Percentiles rank a stretch among this genome's conserved stretches.
phyloP scores from a whole-genome alignment of 495 filamentous ascomycete genomes.

The Daldinia concentrica region DNA sequence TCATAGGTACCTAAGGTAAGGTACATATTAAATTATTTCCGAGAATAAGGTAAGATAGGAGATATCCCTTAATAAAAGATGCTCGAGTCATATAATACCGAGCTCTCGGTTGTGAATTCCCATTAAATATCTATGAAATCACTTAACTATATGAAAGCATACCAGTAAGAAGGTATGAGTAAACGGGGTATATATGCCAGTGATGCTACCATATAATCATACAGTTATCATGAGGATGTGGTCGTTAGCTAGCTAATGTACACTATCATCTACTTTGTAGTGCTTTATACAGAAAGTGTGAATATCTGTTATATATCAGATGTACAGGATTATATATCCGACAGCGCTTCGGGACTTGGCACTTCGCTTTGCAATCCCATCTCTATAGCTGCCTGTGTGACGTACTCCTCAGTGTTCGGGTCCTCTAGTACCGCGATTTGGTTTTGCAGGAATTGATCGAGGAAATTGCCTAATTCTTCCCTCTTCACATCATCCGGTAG shows the following conservation, averaged over 20 bases:
- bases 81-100: too few species aligned
- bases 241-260: neutral
- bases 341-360: neutral
- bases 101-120: neutral
- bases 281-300: neutral
- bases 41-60: too few species aligned
- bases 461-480: slow-evolving; percentile 40
- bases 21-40: too few species aligned
- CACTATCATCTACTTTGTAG: neutral
- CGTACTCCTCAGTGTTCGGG: slow-evolving; percentile 50
- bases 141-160: neutral
- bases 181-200: slow-evolving; percentile 17
- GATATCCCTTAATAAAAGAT: too few species aligned
- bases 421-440: slow-evolving; percentile 40
- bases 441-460: slow-evolving; percentile 41
- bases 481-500: slow-evolving; percentile 28
- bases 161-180: neutral
- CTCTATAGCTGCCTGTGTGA: slow-evolving; percentile 60
- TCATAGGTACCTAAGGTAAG: neutral
- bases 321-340: neutral
- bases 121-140: neutral
- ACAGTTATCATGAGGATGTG: neutral
- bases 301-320: neutral
- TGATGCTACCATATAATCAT: neutral
- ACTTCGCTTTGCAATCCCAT: slow-evolving; percentile 59